A percentile compares a stretch with the other conserved stretches of the same genome.
Evolutionary conservation across 2,329 filamentous ascomycete species (phyloP).

Genomic region (Colletotrichum truncatum): DNA sequence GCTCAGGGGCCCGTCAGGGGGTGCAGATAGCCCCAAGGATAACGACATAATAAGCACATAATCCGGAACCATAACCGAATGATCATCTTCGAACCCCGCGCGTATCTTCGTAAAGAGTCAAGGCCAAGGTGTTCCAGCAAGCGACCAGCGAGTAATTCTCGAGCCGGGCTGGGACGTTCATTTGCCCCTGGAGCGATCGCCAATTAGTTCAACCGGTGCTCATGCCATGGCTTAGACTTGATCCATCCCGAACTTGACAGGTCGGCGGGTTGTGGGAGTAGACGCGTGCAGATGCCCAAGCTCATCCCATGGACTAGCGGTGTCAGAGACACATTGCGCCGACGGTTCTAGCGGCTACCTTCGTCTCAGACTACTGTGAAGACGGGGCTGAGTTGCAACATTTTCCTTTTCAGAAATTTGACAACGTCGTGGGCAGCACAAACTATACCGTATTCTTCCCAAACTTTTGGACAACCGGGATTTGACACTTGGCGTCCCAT

Average conservation of each 20-base stretch:
- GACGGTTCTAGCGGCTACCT: background rate
- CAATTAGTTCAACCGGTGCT: too few species aligned
- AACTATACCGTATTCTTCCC: background rate
- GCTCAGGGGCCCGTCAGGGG: constrained; percentile 10
- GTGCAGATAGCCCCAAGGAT: background rate
- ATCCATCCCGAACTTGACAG: too few species aligned
- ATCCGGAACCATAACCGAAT: background rate
- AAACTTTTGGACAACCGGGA: background rate
- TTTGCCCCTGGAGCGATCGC: too few species aligned
- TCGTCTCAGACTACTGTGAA: constrained; percentile 16
- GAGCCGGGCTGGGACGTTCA: too few species aligned
- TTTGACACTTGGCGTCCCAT: constrained; percentile 3
- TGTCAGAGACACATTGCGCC: background rate
- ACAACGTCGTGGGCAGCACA: constrained; percentile 12
- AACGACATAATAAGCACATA: background rate
- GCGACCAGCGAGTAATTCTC: background rate
- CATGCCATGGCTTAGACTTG: too few species aligned
- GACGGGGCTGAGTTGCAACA: background rate
- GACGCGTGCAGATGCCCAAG: too few species aligned
- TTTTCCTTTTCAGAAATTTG: background rate
- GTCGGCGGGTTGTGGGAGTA: too few species aligned
- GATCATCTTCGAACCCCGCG: background rate
- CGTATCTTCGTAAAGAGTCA: background rate
- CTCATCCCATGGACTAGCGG: background rate
- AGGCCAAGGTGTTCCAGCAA: background rate